Conservation (phyloP, 2,329 filamentous ascomycete species). For the Plectosphaerella cucumerina region DNA sequence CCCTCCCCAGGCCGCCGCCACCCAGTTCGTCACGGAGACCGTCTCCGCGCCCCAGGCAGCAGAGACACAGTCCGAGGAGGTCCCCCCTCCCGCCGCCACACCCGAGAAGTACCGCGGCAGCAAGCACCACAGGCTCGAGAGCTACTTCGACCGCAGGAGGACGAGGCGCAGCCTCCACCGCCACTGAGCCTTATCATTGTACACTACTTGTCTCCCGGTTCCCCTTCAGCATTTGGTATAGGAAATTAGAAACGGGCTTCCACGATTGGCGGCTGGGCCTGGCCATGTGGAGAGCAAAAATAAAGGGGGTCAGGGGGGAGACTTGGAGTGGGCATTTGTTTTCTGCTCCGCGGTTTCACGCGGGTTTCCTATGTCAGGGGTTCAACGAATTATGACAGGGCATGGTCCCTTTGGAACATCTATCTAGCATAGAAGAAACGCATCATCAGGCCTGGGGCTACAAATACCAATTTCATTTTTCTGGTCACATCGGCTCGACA, state of each 20-base stretch:
- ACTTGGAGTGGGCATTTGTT: neutral
- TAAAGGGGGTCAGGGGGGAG: neutral
- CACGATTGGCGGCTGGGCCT: neutral
- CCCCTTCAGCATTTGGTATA: no score
- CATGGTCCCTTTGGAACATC: neutral
- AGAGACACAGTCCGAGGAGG: constrained; percentile 1
- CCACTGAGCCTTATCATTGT: neutral
- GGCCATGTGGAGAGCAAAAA: neutral
- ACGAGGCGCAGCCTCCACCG: neutral
- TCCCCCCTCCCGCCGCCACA: constrained; percentile 2
- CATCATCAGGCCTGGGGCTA: neutral
- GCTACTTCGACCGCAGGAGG: neutral
- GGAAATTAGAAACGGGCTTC: neutral
- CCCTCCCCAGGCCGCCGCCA: constrained; percentile 1
- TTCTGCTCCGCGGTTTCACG: neutral
- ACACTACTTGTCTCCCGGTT: no score
- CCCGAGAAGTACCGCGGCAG: neutral
- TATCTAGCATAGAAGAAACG: neutral
- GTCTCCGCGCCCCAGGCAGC: neutral
- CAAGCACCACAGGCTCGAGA: neutral
- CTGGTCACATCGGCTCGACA: neutral
- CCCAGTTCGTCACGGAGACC: constrained; percentile 3
- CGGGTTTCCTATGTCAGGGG: neutral
- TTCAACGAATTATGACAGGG: neutral
- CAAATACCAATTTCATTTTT: neutral